phyloP scores from a whole-genome alignment of 192 early-diverging fungal genomes.

The Dissophora globulifera region DNA sequence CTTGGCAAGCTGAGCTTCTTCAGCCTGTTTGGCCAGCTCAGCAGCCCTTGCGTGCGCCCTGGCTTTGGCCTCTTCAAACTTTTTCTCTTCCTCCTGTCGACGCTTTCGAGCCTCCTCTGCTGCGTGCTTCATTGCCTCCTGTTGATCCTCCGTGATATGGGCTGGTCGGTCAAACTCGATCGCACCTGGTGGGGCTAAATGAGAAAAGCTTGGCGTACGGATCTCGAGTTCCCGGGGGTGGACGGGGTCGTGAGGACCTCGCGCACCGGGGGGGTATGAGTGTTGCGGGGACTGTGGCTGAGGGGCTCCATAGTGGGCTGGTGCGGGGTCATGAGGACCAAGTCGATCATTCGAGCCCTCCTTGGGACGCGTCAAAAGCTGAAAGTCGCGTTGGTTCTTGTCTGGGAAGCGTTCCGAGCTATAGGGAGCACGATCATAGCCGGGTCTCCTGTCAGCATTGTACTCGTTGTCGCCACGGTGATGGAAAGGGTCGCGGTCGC shows the following conservation, averaged over 20 bases:
- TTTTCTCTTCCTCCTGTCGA: constrained; percentile 33
- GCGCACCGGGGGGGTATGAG: background rate
- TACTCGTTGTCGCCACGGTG: constrained; percentile 28
- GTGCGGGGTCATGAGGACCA: constrained; percentile 3
- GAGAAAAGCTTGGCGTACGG: background rate
- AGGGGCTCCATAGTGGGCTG: background rate
- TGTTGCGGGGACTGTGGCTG: background rate
- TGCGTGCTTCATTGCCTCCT: constrained; percentile 34
- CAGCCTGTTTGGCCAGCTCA: constrained; percentile 17
- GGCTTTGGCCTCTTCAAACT: constrained; percentile 24
- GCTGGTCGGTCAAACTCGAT: constrained; percentile 16
- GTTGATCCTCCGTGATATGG: constrained; percentile 36
- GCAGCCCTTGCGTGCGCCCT: constrained; percentile 36
- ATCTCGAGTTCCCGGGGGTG: constrained; percentile 3
- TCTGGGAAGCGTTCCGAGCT: constrained; percentile 23
- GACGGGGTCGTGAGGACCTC: constrained; percentile 3
- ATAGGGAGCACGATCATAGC: constrained; percentile 23
- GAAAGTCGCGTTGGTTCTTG: constrained; percentile 30
- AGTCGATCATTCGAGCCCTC: constrained; percentile 17
- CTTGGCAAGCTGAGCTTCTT: constrained; percentile 25
- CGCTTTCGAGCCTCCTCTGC: constrained; percentile 44
- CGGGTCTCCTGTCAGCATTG: constrained; percentile 19
- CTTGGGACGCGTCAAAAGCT: constrained; percentile 34
- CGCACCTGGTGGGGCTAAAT: constrained; percentile 2
- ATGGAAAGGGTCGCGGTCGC: constrained; percentile 30